Evolutionary conservation across 495 filamentous ascomycete species (phyloP).

Genomic region (Clavariopsis aquatica): DNA sequence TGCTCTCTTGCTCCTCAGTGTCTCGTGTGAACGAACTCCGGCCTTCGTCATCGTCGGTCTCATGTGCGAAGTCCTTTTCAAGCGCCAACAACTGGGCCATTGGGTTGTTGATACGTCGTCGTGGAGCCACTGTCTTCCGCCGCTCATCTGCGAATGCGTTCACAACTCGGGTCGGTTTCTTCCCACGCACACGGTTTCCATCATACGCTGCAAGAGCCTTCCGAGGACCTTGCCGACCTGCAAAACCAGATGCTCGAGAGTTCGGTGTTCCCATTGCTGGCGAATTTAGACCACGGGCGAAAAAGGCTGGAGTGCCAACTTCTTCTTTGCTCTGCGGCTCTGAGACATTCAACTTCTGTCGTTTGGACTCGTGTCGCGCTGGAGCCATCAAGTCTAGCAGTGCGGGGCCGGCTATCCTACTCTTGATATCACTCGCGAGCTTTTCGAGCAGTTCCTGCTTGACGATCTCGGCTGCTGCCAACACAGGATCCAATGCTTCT

Average conservation of each 20-base stretch:
- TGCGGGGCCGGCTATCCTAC: conserved; percentile 76
- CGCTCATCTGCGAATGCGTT: conserved; percentile 76
- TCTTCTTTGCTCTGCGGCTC: conserved; percentile 61
- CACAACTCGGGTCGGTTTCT: conserved; percentile 57
- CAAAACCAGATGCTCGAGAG: conserved; percentile 56
- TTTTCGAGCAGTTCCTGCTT: conserved; percentile 80
- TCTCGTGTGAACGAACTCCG: conserved; percentile 62
- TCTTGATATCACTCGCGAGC: conserved; percentile 80
- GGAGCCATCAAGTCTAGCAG: conserved; percentile 85
- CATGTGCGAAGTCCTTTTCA: conserved; percentile 28
- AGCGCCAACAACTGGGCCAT: conserved; percentile 45
- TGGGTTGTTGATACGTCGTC: conserved; percentile 56
- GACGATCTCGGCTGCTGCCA: conserved; percentile 73
- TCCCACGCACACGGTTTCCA: conserved; percentile 59
- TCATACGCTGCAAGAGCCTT: conserved; percentile 38
- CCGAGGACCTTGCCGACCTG: conserved; percentile 24
- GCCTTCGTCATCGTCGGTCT: conserved; percentile 58
- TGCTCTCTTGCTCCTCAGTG: conserved; percentile 80
- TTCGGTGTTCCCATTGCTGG: conserved; percentile 65
- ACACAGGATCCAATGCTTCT: conserved; percentile 80
- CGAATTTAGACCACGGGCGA: conserved; percentile 56
- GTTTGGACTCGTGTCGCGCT: conserved; percentile 69
- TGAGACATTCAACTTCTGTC: conserved; percentile 73
- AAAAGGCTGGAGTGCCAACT: conserved; percentile 50
- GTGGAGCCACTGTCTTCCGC: conserved; percentile 60